Percentiles rank a stretch among this genome's conserved stretches.
Evolutionary conservation across 106 monocot species (phyloP).

Genomic region (Dendrobium chrysotoxum): DNA sequence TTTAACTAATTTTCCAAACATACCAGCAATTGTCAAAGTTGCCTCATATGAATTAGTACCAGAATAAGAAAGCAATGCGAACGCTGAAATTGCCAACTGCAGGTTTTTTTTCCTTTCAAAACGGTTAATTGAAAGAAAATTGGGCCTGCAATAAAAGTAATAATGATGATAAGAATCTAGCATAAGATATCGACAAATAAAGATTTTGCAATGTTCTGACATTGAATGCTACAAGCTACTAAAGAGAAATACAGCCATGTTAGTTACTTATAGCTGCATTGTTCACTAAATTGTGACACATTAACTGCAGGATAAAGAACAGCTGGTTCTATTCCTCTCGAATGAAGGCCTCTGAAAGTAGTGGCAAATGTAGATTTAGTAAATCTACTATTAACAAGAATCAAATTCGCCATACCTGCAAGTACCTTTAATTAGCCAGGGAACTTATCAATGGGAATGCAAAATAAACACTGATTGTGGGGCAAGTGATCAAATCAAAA

Average conservation of each 20-base stretch:
- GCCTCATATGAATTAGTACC: constrained; percentile 24
- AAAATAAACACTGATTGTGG: neutral
- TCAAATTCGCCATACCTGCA: constrained; percentile 80
- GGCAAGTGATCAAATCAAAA: constrained; percentile 7
- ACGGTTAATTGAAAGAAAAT: constrained; percentile 93
- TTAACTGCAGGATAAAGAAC: constrained; percentile 91
- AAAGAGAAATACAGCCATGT: constrained; percentile 33
- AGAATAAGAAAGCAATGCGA: constrained; percentile 63
- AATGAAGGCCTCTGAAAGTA: constrained; percentile 63
- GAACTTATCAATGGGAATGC: constrained; percentile 8
- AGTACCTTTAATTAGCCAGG: constrained; percentile 3
- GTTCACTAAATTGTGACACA: constrained; percentile 58
- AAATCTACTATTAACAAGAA: constrained; percentile 93
- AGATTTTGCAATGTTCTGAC: neutral
- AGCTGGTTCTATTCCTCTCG: constrained; percentile 49
- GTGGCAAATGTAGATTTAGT: constrained; percentile 80
- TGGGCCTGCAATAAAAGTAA: constrained; percentile 47
- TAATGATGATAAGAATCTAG: neutral
- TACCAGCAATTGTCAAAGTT: constrained; percentile 85
- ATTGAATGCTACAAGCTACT: constrained; percentile 13
- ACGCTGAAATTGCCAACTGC: constrained; percentile 85
- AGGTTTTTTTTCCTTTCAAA: constrained; percentile 99
- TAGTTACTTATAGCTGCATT: constrained; percentile 73
- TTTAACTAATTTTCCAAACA: neutral
- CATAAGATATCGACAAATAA: neutral